Base-by-base conservation (phyloP, 1,284 basidiomycete species). In the Trametes sp. region DNA sequence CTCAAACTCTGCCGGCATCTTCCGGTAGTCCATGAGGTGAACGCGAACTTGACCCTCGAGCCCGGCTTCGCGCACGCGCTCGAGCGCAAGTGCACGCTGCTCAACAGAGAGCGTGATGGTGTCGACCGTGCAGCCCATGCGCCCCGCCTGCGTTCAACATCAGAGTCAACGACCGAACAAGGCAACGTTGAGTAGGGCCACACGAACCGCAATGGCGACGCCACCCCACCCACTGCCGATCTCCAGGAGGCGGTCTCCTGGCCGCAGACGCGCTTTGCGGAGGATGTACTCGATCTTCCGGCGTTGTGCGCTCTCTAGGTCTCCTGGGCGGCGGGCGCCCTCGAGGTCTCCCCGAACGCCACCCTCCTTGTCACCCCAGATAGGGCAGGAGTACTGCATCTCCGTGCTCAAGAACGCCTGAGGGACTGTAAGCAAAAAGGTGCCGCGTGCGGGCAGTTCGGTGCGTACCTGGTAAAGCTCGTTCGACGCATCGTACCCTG, bases 181-280 rank as follows among this genome's bases (percentile, higher is more conserved):
- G 19, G 7, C 8, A 16, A 8, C 38, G 38, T 41, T 41, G 8
- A 26, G 33, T 13, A 41, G 9, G 8, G 4, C 24, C 9, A n/a
- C n/a, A 23, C 44, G 21, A 35, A 90, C 91, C 82, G 91, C 90
- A 65, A 96, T 95, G 11, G 92, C 91, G 59, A 95, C 83, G 44
- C 87, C 89, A 13, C 94, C 94, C 94, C 94, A 53, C 94, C 94
- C 94, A 54, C 87, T 89, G 23, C 94, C 94, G 67, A 95, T 93
- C 77, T 96, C 94, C 45, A 96, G 81, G 41, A 95, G 84, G 41
- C 92, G 84, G 74, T 93, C 82, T 0, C 92, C 92, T 45, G 86
- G 85, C 67, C 84, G 82, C 42, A 95, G 88, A 51, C 86, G 87
- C 55, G 92, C 92, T 64, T 88, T 86, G 10, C 79, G 79, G 64